Evolutionary conservation across 352 stramenopile genomes (phyloP), one percentile per base, ranked within the genome.

Genomic region (Saprolegnia diclina): DNA sequence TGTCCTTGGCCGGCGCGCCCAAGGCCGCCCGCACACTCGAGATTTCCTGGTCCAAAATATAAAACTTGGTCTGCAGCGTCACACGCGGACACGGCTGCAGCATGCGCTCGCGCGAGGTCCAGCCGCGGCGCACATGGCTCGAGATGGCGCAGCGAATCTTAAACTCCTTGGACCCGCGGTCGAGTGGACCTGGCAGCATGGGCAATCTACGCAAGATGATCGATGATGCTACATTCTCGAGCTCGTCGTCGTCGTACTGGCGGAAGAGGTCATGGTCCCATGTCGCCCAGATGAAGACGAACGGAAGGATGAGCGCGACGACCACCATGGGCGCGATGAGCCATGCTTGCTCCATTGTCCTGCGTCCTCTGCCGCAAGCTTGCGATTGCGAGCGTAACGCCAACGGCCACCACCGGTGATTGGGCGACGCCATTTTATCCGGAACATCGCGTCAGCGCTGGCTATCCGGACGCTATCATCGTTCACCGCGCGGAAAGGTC

Each of bases 141-240:
- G 86, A 94, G 14, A 92, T 63, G 69, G 76, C 88, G 59, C 81
- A 90, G 40, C 86, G 83, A 80, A 83, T 90, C 45, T 71, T 74
- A 63, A 94, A 94, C 75, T 94, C 86, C 56, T 83, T 82, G 0
- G 86, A 91, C 64, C 86, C 86, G 37, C 91, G 68, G 72, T 94
- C 86, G 18, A 70, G 79, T 5, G 86, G 86, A 1, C 83, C 80
- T 10, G 86, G 86, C 21, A 94, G 71, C 24, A 78, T 75, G 1
- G 69, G 74, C 56, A 87, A 90, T 18, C 81, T 88, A 59, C 24
- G 37, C 18, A 26, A 4, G 21, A 14, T 19, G 13, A 55, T 21
- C 40, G 16, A 48, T 24, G 13, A 59, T 4, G 11, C 52, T 59
- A 54, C 46, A 24, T 6, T 54, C 46, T 24, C n/a, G n/a, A n/a